These are phyloP conservation scores for Cytospora piceae DNA, from an alignment of 2,329 filamentous ascomycete species.

Conservation along the genomic window DNA sequence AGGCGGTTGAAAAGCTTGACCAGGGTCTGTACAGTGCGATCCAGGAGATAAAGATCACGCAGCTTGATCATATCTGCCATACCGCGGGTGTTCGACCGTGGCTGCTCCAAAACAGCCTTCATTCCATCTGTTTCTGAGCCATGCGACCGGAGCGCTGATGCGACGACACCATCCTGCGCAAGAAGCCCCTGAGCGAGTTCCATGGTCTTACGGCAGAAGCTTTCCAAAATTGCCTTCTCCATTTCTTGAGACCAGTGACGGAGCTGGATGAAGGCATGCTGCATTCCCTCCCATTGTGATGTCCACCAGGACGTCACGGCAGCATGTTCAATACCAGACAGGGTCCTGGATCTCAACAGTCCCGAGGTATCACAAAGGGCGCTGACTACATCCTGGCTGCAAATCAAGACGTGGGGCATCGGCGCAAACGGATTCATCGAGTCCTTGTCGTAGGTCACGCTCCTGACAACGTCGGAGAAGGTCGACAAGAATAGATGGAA, in stretches of 20 bases:
- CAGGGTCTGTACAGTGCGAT: slow-evolving; percentile 79
- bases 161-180: slow-evolving; percentile 81
- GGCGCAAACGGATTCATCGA: slow-evolving; percentile 57
- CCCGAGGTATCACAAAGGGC: slow-evolving; percentile 62
- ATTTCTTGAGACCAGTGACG: slow-evolving; percentile 80
- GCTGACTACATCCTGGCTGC: slow-evolving; percentile 59
- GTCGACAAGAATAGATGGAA: slow-evolving; percentile 50
- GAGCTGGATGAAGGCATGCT: slow-evolving; percentile 79
- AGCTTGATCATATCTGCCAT: slow-evolving; percentile 89
- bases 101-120: slow-evolving; percentile 62
- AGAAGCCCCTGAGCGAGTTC: slow-evolving; percentile 87
- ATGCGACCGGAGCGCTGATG: slow-evolving; percentile 61
- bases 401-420: slow-evolving; percentile 60
- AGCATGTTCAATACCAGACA: slow-evolving; percentile 64
- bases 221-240: slow-evolving; percentile 79
- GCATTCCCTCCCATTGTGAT: slow-evolving; percentile 79
- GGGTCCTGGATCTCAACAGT: slow-evolving; percentile 55
- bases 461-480: slow-evolving; percentile 47
- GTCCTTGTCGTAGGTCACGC: slow-evolving; percentile 47
- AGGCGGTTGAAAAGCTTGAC: slow-evolving; percentile 82
- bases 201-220: slow-evolving; percentile 94
- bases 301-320: slow-evolving; percentile 81
- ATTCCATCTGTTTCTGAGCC: slow-evolving; percentile 45
- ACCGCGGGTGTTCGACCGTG: slow-evolving; percentile 64
- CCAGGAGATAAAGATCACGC: slow-evolving; percentile 83